These are phyloP conservation scores for Arxiozyma slooffiae DNA, from an alignment of 1,139 yeast genomes.

Conservation along the genomic window DNA sequence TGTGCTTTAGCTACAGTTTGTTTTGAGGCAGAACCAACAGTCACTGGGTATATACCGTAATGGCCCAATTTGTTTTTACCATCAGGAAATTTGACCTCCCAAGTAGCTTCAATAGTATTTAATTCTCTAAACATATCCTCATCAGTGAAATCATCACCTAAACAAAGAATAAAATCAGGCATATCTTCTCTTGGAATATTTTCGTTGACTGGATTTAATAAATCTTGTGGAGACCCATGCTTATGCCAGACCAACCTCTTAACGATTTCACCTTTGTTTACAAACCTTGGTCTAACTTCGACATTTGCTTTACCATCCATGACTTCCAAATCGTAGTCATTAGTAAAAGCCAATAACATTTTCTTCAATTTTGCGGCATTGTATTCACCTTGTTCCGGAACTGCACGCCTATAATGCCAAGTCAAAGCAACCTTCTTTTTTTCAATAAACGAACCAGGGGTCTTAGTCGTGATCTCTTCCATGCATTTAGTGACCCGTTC, in stretches of 20 bases:
- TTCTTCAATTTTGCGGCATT: slow-evolving; percentile 71
- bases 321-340: slow-evolving; percentile 79
- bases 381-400: slow-evolving; percentile 81
- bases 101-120: slow-evolving; percentile 46
- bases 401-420: slow-evolving; percentile 95
- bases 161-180: slow-evolving; percentile 78
- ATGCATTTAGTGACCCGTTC: slow-evolving; percentile 63
- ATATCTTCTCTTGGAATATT: slow-evolving; percentile 39
- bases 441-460: slow-evolving; percentile 86
- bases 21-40: slow-evolving; percentile 92
- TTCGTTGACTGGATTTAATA: slow-evolving; percentile 28
- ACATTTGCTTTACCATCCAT: slow-evolving; percentile 95
- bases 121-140: slow-evolving; percentile 91
- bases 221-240: slow-evolving; percentile 39
- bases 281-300: slow-evolving; percentile 88
- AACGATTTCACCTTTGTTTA: slow-evolving; percentile 95
- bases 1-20: slow-evolving; percentile 84
- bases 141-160: slow-evolving; percentile 94
- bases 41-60: slow-evolving; percentile 73
- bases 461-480: slow-evolving; percentile 65
- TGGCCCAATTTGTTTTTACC: slow-evolving; percentile 40
- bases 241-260: slow-evolving; percentile 59
- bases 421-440: slow-evolving; percentile 87
- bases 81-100: slow-evolving; percentile 27
- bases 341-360: slow-evolving; percentile 54